Conservation (phyloP, 148 eudicot genomes). For the Talinum fruticosum region DNA sequence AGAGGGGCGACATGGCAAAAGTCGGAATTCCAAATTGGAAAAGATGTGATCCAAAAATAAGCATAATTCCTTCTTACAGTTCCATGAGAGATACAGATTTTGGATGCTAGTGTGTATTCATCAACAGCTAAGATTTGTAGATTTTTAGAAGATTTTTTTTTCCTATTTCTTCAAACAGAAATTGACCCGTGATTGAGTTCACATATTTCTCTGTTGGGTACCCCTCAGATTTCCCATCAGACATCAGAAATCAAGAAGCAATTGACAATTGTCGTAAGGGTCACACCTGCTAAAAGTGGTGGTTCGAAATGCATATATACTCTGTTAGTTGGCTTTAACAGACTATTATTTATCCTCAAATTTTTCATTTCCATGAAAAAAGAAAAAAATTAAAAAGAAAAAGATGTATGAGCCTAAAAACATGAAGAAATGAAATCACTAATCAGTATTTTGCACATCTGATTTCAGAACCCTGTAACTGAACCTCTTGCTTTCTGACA, state of each 20-base stretch:
- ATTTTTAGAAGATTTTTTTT: slow-evolving; percentile 14
- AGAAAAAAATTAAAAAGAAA: neutral
- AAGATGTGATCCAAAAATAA: slow-evolving; percentile 21
- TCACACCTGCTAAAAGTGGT: neutral
- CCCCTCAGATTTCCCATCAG: slow-evolving; percentile 6
- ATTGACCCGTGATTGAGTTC: neutral
- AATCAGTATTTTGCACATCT: slow-evolving; percentile 31
- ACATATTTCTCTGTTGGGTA: no score
- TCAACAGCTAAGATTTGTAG: slow-evolving; percentile 22
- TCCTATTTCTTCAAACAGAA: slow-evolving; percentile 4
- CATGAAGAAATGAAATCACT: slow-evolving; percentile 1
- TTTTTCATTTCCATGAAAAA: slow-evolving; percentile 11
- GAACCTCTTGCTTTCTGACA: slow-evolving; percentile 44
- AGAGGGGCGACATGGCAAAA: slow-evolving; percentile 11
- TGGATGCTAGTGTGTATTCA: slow-evolving; percentile 17
- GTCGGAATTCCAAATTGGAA: neutral
- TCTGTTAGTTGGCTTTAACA: neutral
- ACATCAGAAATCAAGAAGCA: neutral
- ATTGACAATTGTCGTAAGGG: neutral
- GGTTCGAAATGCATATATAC: neutral
- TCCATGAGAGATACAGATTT: neutral
- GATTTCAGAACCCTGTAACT: slow-evolving; percentile 59
- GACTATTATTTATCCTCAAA: slow-evolving; percentile 4
- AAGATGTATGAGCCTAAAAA: neutral
- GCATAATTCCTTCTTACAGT: neutral